Percentiles rank a stretch among this genome's conserved stretches.
These are phyloP conservation scores for Plenodomus lindquistii DNA, from an alignment of 2,329 filamentous ascomycete species.

Conservation along the genomic window DNA sequence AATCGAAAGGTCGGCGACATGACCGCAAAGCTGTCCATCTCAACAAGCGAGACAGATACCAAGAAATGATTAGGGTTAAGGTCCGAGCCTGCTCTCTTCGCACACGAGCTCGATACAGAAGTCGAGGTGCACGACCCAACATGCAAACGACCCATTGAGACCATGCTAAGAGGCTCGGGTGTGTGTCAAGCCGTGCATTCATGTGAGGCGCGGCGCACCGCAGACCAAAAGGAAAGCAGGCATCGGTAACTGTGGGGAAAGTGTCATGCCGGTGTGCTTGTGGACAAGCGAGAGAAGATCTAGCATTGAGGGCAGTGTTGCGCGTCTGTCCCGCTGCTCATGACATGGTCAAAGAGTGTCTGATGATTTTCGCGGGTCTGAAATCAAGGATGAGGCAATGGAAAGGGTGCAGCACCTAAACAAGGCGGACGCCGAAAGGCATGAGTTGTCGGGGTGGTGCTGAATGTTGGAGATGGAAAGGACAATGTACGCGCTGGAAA, in stretches of 20 bases:
- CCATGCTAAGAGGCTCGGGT: constrained; percentile 64
- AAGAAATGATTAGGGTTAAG: constrained; percentile 93
- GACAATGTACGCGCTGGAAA: constrained; percentile 1
- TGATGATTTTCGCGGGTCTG: constrained; percentile 8
- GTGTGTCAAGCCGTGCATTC: constrained; percentile 51
- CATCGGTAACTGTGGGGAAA: constrained; percentile 79
- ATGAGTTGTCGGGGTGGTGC: constrained; percentile 17
- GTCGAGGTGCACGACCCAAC: constrained; percentile 42
- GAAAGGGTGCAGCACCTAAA: constrained; percentile 4
- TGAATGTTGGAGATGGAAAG: constrained; percentile 5
- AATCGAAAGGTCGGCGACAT: constrained; percentile 73
- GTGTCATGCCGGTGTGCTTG: constrained; percentile 63
- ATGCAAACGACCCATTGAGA: constrained; percentile 55
- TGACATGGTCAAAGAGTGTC: constrained; percentile 34
- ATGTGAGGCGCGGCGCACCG: constrained; percentile 52
- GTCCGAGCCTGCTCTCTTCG: constrained; percentile 75
- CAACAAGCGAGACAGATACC: constrained; percentile 58
- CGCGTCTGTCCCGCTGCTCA: constrained; percentile 26
- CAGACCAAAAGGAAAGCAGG: constrained; percentile 67
- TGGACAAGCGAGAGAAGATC: constrained; percentile 39
- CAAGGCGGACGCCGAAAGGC: constrained; percentile 15
- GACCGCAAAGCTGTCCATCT: constrained; percentile 44
- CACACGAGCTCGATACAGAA: constrained; percentile 37
- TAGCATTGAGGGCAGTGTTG: constrained; percentile 23
- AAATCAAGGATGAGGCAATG: constrained; percentile 15